Evolutionary conservation across 2,329 filamentous ascomycete genomes (phyloP), one percentile per base, ranked within the genome.

Genomic region (Periconia macrospinosa): DNA sequence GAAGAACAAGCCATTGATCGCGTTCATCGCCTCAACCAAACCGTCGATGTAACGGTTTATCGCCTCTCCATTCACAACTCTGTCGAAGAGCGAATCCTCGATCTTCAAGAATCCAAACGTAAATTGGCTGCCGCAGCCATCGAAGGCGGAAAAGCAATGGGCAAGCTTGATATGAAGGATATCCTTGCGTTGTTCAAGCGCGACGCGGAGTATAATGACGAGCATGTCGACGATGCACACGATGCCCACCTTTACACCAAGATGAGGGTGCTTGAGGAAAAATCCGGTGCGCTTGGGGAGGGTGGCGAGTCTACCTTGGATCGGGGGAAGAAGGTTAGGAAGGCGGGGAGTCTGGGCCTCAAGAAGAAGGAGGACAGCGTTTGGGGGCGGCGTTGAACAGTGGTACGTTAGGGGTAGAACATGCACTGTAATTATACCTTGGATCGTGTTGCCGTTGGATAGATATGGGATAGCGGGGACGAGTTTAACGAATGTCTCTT

Each of bases 1-100:
- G 94, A 99, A 79, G 94, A 99, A 73, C 94, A 99, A 80, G 94
- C 94, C 46, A 99, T 99, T 63, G 94, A 99, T 75, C 91, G 94
- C 50, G 94, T 99, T 23, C 94, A 99, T 72, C 91, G 94, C n/a
- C 87, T 99, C 49, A 97, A 96, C 41, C 94, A 99, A 75, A 97
- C 91, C 1, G 83, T 93, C 41, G 92, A 97, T 69, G 94, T 99
- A 33, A 86, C 93, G 52, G 91, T 99, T 58, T 99, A 96, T 80
- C 95, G 94, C 67, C 85, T 99, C 65, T 96, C 92, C 2, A 87
- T 99, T 56, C 84, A 85, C 60, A 83, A 88, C 61, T 92, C 89
- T 0, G 93, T 99, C 52, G 94, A 99, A 79, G 92, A 93, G 74
- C 86, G 92, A 53, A 99, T 99, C 65, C 79, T 97, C n/a, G 91